A percentile compares a stretch with the other conserved stretches of the same genome.
Conservation (phyloP, 805 yeast genomes). For the Priceomyces castillae region DNA sequence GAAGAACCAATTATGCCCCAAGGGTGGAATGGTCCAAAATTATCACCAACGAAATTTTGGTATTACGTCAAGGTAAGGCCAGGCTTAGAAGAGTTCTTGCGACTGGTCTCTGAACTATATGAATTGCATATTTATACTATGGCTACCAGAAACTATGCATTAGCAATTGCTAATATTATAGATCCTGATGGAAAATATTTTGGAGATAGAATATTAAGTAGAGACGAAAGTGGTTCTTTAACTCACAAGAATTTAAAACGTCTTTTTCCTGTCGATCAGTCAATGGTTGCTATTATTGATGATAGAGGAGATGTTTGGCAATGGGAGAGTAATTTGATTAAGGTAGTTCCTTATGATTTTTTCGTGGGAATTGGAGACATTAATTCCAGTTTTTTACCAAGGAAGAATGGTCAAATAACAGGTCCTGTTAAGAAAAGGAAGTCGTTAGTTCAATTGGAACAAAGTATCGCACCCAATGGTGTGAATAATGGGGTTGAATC, state of each 20-base stretch:
- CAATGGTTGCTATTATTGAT: conserved; percentile 94
- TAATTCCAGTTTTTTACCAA: conserved; percentile 87
- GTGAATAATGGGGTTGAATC: conserved; percentile 1
- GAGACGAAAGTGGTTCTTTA: conserved; percentile 93
- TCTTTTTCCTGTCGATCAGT: conserved; percentile 91
- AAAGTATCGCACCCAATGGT: conserved; percentile 26
- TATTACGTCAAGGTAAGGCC: conserved; percentile 93
- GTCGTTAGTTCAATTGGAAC: conserved; percentile 54
- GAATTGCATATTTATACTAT: conserved; percentile 96
- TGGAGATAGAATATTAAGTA: conserved; percentile 85
- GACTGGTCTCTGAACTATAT: conserved; percentile 58
- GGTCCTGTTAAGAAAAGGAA: conserved; percentile 66
- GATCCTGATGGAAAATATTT: conserved; percentile 87
- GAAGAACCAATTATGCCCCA: conserved; percentile 67
- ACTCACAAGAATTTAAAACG: conserved; percentile 86
- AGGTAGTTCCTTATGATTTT: conserved; percentile 93
- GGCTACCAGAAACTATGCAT: conserved; percentile 95
- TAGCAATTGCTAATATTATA: conserved; percentile 81
- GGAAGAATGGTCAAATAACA: conserved; percentile 54
- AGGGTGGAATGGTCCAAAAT: conserved; percentile 57
- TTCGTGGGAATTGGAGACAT: conserved; percentile 98
- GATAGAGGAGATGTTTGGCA: conserved; percentile 99
- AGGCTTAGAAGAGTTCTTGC: conserved; percentile 73
- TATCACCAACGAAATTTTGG: conserved; percentile 66
- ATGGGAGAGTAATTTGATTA: conserved; percentile 88